phyloP scores from a whole-genome alignment of 495 filamentous ascomycete species.

The Neurospora discreta region DNA sequence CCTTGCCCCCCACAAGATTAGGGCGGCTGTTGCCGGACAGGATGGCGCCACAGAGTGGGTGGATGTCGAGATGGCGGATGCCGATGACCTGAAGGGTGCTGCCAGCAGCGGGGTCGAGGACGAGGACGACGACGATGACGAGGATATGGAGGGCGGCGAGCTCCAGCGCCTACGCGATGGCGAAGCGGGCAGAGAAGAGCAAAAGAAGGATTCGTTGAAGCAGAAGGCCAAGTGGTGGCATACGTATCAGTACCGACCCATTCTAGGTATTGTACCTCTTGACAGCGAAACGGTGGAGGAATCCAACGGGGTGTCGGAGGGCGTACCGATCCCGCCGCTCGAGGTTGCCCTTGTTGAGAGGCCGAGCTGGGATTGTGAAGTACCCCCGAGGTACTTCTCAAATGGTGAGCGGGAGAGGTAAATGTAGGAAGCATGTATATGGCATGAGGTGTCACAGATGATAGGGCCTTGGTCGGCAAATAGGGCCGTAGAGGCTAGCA shows the following conservation, averaged over 20 bases:
- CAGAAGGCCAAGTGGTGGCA: conserved; percentile 51
- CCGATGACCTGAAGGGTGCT: conserved; percentile 30
- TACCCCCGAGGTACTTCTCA: conserved; percentile 61
- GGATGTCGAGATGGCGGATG: conserved; percentile 27
- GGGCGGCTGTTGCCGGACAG: conserved; percentile 27
- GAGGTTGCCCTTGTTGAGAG: conserved; percentile 85
- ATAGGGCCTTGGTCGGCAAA: neutral
- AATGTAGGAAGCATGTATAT: neutral
- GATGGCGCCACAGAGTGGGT: conserved; percentile 28
- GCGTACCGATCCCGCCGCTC: conserved; percentile 24
- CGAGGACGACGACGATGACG: conserved; percentile 32
- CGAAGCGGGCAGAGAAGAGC: conserved; percentile 10
- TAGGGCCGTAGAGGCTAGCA: neutral
- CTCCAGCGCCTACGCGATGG: conserved; percentile 25
- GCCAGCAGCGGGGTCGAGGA: conserved; percentile 24
- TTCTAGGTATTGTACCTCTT: conserved; percentile 77
- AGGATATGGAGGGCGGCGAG: conserved; percentile 26
- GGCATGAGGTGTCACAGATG: neutral
- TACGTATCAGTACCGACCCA: conserved; percentile 82
- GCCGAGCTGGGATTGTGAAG: conserved; percentile 71
- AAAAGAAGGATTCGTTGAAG: conserved; percentile 10
- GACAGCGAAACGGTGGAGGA: conserved; percentile 24
- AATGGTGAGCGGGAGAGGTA: conserved; percentile 44
- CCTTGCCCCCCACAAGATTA: conserved; percentile 23
- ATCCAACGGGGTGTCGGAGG: conserved; percentile 11